Base-by-base conservation (phyloP, 108 stramenopile species). In the Cyclotella atomus region DNA sequence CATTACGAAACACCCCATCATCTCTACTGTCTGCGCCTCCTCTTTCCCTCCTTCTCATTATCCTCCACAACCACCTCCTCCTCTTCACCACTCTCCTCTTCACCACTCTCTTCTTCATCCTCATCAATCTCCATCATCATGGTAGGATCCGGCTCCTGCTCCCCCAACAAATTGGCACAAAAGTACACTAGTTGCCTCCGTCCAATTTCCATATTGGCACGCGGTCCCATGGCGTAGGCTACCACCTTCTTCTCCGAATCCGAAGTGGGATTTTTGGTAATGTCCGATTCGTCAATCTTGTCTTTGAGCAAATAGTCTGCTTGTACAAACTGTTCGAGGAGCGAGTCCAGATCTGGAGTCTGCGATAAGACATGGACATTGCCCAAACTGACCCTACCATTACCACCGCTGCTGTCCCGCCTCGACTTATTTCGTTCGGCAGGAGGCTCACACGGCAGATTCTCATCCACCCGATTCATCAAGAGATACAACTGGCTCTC, bases 41-140 rank as follows among this genome's bases (percentile, higher is more conserved):
- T n/a, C n/a, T n/a, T n/a, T n/a, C n/a, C n/a, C n/a, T n/a, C n/a
- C n/a, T n/a, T n/a, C n/a, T n/a, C n/a, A n/a, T n/a, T n/a, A n/a
- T n/a, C n/a, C n/a, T n/a, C n/a, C n/a, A n/a, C n/a, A n/a, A n/a
- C n/a, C n/a, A n/a, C n/a, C 56, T 47, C 46, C 19, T 66, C 59
- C 19, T 66, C 52, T 59, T 56, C 68, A 2, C 77, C 87, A 29
- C 76, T 82, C 21, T 41, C 66, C 24, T 72, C 57, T 10, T 74
- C 83, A 2, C 81, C 84, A 23, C 54, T 84, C n/a, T 53, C 59
- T 19, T 71, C 72, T 27, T 73, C 85, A 66, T 84, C 83, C 28
- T 88, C 88, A 57, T 94, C 89, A 46, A 95, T 73, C 71, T 92
- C 94, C 17, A 70, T 65, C 54, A 95, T 50, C 95, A 95, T 95